Evolutionary conservation across 208 protist species (phyloP).

Genomic region (Leishmania lainsoni): DNA sequence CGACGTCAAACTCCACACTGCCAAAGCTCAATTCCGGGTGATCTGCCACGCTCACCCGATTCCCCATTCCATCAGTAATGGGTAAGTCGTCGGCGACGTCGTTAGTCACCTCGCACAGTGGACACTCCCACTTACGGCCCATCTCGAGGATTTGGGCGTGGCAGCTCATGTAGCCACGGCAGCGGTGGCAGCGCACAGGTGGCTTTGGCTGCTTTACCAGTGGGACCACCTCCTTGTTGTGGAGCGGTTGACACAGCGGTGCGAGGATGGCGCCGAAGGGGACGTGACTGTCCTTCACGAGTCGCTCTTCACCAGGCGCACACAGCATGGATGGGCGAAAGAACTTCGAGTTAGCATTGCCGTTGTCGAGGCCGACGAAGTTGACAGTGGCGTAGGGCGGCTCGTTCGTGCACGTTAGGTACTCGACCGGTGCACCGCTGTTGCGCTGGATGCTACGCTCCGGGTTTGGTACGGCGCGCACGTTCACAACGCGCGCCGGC

Average conservation of each 20-base stretch:
- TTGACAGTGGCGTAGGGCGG: conserved; percentile 70
- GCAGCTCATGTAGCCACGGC: conserved; percentile 92
- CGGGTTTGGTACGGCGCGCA: conserved; percentile 62
- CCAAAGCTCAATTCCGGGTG: conserved; percentile 72
- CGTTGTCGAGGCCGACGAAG: conserved; percentile 88
- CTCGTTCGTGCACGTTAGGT: conserved; percentile 49
- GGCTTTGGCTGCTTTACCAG: conserved; percentile 56
- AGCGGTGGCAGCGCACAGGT: conserved; percentile 93
- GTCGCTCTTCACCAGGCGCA: conserved; percentile 52
- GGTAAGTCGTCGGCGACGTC: conserved; percentile 80
- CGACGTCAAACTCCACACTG: conserved; percentile 91
- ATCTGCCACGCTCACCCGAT: conserved; percentile 59
- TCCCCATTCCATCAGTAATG: conserved; percentile 82
- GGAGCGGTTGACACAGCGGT: conserved; percentile 77
- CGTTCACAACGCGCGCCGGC: conserved; percentile 51
- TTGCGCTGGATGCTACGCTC: conserved; percentile 51
- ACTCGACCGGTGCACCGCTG: conserved; percentile 37
- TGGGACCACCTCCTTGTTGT: conserved; percentile 69
- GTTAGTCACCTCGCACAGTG: conserved; percentile 88
- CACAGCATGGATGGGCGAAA: conserved; percentile 78
- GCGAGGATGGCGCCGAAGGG: conserved; percentile 86
- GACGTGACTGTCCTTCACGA: conserved; percentile 75
- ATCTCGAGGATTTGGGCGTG: conserved; percentile 86
- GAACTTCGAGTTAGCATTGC: conserved; percentile 90
- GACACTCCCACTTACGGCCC: conserved; percentile 89